Base-by-base conservation (phyloP, 306 rosid genomes). In the Begonia peltatifolia region DNA sequence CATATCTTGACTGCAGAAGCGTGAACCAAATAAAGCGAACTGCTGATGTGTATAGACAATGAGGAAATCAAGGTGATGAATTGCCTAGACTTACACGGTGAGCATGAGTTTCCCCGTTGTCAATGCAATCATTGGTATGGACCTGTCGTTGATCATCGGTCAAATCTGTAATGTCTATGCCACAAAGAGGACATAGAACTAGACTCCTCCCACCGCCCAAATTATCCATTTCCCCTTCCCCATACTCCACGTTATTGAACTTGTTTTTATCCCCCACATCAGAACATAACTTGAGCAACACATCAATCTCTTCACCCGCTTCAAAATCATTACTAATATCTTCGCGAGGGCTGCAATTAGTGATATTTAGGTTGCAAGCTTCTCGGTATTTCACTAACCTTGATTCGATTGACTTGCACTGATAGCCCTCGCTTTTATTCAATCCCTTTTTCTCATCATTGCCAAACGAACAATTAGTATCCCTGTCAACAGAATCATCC, bases 41-140 rank as follows among this genome's bases (percentile, higher is more conserved):
- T 30, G 38, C 38, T 1, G 38, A 5, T 7, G 6, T 3, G 38
- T 30, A 30, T 7, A 30, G 38, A 30, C 38, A 30, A 30, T 30
- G 38, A 30, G 38, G 38, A 30, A 30, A 30, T 30, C 38, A 30
- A 30, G 9, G 38, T 30, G 38, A 30, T 30, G 38, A 17, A n/a
- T 25, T 50, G 50, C 56, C 8, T 42, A 20, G 47, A 63, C 76
- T 69, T 59, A 82, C 96, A 30, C 69, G 68, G 54, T 59, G 71
- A 64, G 63, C 68, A 55, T 35, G 55, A 59, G 53, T 58, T 41
- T 71, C 82, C 14, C 44, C 65, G 58, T 62, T 64, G 66, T 84
- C 92, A 15, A 88, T 82, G 70, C 96, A 88, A 12, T 65, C 60
- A 47, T 88, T 88, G 63, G 84, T 79, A 50, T 88, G 95, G 23